Evolutionary conservation across 78 protist species (phyloP).

Genomic region (Guillardia theta): DNA sequence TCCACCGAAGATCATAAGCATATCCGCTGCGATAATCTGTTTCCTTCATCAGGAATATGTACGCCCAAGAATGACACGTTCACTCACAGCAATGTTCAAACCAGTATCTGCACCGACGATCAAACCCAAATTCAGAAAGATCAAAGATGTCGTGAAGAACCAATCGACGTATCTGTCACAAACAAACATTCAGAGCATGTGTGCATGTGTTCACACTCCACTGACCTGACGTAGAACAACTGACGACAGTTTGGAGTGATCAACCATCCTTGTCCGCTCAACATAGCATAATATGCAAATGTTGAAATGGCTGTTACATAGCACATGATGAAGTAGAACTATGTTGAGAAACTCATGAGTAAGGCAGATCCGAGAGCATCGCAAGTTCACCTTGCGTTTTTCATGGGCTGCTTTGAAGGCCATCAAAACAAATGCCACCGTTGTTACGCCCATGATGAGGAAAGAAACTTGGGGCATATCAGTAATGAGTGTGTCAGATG

Average conservation of each 20-base stretch:
- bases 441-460: not conserved
- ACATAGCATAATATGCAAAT: slow-evolving; percentile 12
- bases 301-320: not conserved
- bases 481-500: not conserved
- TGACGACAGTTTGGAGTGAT: slow-evolving; percentile 32
- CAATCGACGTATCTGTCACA: not conserved
- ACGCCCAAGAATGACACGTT: not conserved
- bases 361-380: not conserved
- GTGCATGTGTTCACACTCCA: not conserved
- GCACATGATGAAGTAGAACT: not conserved
- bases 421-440: not conserved
- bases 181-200: not conserved
- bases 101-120: not conserved
- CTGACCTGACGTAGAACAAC: slow-evolving; percentile 9
- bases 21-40: not conserved
- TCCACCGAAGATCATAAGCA: not conserved
- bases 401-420: slow-evolving; percentile 25
- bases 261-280: slow-evolving; percentile 30
- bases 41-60: not conserved
- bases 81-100: not conserved
- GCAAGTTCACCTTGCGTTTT: not conserved
- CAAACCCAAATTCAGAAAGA: not conserved
- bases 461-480: not conserved
- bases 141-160: not conserved
- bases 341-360: not conserved